Conservation (phyloP, 108 stramenopile genomes). For the Hondaea fermentalgiana region DNA sequence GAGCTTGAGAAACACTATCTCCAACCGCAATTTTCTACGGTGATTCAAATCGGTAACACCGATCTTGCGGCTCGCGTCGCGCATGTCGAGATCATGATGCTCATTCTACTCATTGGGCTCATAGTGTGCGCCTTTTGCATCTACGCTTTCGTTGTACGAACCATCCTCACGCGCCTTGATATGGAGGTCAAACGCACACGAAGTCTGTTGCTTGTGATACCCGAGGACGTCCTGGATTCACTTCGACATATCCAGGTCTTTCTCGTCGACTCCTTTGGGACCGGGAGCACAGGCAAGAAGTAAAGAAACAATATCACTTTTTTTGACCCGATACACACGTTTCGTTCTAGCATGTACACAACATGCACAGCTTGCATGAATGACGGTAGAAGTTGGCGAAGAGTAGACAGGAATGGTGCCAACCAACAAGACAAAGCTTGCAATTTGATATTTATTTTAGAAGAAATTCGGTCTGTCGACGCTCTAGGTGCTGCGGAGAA, state of each 20-base stretch:
- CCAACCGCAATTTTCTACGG: not conserved
- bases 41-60: not conserved
- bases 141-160: not conserved
- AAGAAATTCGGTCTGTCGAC: not conserved
- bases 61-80: not conserved
- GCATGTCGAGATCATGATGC: not conserved
- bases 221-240: not conserved
- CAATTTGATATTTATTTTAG: no score
- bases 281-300: no score
- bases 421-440: no score
- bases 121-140: not conserved
- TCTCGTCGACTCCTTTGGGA: not conserved
- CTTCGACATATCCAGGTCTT: not conserved
- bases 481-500: not conserved
- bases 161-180: not conserved
- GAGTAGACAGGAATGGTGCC: no score
- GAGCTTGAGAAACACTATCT: not conserved
- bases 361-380: no score
- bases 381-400: no score
- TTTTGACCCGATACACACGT: no score
- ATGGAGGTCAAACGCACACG: not conserved
- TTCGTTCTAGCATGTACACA: no score
- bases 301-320: no score
- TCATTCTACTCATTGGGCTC: not conserved
- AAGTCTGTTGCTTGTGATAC: not conserved